Percentiles rank a stretch among this genome's conserved stretches.
phyloP scores from a whole-genome alignment of 75 land plant species.

The Isoetes taiwanensis region DNA sequence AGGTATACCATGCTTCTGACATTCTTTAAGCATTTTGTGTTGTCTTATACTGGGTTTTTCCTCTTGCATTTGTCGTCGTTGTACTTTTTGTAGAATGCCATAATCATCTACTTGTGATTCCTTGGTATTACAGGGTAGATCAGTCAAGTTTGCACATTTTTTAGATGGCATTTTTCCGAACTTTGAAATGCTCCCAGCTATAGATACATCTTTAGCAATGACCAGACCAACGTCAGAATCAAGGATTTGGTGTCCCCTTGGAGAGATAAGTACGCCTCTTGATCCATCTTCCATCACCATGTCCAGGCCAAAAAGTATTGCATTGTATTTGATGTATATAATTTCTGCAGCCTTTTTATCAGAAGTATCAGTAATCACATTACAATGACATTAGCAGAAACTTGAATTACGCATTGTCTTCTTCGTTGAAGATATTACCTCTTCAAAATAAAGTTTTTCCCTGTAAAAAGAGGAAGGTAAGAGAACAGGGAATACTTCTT shows the following conservation, averaged over 20 bases:
- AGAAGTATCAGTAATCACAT: no score
- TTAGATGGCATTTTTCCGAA: neutral
- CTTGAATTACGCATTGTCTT: neutral
- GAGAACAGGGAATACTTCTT: slow-evolving; percentile 19
- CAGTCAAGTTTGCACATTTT: neutral
- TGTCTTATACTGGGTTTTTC: no score
- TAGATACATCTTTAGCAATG: slow-evolving; percentile 7
- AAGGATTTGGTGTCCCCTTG: slow-evolving; percentile 12
- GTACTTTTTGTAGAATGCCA: neutral
- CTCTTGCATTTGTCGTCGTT: no score
- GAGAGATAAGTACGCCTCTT: slow-evolving; percentile 10
- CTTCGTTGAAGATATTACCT: slow-evolving; percentile 1
- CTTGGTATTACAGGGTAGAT: no score
- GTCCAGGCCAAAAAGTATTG: slow-evolving; percentile 15
- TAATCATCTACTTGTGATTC: no score
- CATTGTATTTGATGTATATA: slow-evolving; percentile 8
- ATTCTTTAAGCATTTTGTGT: neutral
- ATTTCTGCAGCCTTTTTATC: slow-evolving; percentile 12
- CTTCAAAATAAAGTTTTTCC: slow-evolving; percentile 15
- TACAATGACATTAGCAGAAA: no score
- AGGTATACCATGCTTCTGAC: neutral
- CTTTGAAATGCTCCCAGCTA: neutral
- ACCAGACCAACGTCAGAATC: slow-evolving; percentile 12
- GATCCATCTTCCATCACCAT: neutral
- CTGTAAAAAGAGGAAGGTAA: slow-evolving; percentile 12